Percentiles rank a stretch among this genome's conserved stretches.
These are phyloP conservation scores for Coemansia sp. DNA, from an alignment of 192 early-diverging fungal species.

Conservation along the genomic window DNA sequence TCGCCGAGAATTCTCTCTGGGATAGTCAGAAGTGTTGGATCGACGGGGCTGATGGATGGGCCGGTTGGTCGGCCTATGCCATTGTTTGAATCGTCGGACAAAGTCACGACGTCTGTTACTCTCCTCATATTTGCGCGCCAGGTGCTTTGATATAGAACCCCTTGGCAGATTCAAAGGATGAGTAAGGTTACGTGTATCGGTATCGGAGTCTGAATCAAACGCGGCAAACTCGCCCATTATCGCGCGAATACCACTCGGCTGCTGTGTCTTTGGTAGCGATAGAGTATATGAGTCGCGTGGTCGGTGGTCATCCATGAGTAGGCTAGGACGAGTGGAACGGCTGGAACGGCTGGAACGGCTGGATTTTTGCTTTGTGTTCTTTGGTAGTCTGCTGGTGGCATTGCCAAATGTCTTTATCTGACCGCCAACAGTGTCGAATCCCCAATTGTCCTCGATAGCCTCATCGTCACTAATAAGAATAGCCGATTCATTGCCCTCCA, in stretches of 20 bases:
- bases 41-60: too few relatives aligned
- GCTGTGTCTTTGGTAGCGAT: too few relatives aligned
- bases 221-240: constrained; percentile 48
- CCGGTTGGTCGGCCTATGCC: too few relatives aligned
- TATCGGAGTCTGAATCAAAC: constrained; percentile 36
- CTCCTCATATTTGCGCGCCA: neutral
- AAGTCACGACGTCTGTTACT: constrained; percentile 10
- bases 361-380: neutral
- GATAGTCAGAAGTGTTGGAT: too few relatives aligned
- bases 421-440: neutral
- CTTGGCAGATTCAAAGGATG: neutral
- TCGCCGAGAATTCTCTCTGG: too few relatives aligned
- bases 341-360: neutral
- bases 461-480: constrained; percentile 47
- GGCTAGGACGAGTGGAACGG: neutral
- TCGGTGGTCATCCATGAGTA: too few relatives aligned
- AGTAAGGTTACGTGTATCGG: neutral
- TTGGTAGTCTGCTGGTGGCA: too few relatives aligned
- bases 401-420: neutral
- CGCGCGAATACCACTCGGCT: constrained; percentile 17
- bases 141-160: constrained; percentile 2
- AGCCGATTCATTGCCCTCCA: constrained; percentile 5
- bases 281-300: too few relatives aligned
- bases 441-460: constrained; percentile 39
- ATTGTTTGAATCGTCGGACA: constrained; percentile 9